Evolutionary conservation across 495 filamentous ascomycete genomes (phyloP), one percentile per base, ranked within the genome.

Genomic region (Penicillium bialowiezense): DNA sequence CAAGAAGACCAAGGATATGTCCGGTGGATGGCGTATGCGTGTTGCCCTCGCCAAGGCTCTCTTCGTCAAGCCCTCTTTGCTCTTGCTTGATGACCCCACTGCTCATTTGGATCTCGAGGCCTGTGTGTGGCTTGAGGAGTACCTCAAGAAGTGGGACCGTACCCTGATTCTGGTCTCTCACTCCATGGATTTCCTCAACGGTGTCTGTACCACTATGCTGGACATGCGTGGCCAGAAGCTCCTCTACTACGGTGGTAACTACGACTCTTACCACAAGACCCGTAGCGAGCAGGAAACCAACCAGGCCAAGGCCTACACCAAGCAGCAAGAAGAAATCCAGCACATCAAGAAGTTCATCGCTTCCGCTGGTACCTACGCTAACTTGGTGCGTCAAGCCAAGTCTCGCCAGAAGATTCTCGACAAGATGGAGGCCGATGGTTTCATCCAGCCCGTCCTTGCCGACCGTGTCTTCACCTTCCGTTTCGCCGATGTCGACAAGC

Each of bases 261-360:
- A 97, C 82, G 93, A 99, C 71, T 88, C 92, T 29, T 95, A 99
- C 78, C 78, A 85, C 69, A 97, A 97, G 87, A 97, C 95, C 19
- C 82, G 93, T 48, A 71, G 77, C 24, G 93, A 99, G 64, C 89
- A 97, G 73, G 93, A 99, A 74, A 84, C 82, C 68, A 99, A 99
- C 78, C 95, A 99, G 77, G 85, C 83, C 82, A 99, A 97, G 76
- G 92, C 95, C 38, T 99, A 99, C 79, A 77, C 84, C 67, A 99
- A 99, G 79, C 93, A 99, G 65, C 93, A 99, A 67, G 93, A 99
- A 50, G 93, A 99, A 80, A 99, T 99, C 64, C 76, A 83, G 54
- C 93, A 99, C 76, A 99, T 99, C 83, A 99, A 99, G 82, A 96
- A 97, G 75, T 99, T 99, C 81, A 99, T 99, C 67, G 93, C 93